These are phyloP conservation scores for Beauveria pseudobassiana DNA, from an alignment of 2,329 filamentous ascomycete genomes.

Conservation along the genomic window DNA sequence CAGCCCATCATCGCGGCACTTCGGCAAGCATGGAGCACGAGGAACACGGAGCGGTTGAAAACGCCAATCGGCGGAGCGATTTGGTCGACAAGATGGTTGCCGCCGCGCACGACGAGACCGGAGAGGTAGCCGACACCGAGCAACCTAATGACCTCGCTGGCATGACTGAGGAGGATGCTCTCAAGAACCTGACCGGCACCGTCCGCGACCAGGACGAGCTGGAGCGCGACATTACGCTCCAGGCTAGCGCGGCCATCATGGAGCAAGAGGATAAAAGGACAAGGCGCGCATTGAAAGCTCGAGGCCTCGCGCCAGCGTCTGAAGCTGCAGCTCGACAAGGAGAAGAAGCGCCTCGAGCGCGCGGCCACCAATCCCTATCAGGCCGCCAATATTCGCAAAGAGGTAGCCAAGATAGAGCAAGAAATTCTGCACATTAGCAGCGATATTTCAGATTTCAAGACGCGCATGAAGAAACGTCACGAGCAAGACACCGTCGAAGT, in stretches of 20 bases:
- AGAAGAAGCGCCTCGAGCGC: conserved; percentile 38
- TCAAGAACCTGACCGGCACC: conserved; percentile 57
- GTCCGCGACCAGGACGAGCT: conserved; percentile 84
- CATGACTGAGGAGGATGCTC: conserved; percentile 51
- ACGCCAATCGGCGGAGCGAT: conserved; percentile 19
- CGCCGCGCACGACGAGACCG: conserved; percentile 19
- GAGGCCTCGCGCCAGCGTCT: conserved; percentile 50
- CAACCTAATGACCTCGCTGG: conserved; percentile 16
- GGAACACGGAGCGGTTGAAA: conserved; percentile 15
- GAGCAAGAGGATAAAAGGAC: conserved; percentile 58
- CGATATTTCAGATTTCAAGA: conserved; percentile 73
- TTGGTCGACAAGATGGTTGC: conserved; percentile 24
- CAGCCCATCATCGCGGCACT: neutral
- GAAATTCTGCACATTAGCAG: conserved; percentile 58
- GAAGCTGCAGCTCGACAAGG: conserved; percentile 54
- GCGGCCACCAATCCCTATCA: conserved; percentile 39
- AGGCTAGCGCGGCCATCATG: conserved; percentile 52
- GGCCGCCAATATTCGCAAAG: conserved; percentile 51
- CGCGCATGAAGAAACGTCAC: conserved; percentile 71
- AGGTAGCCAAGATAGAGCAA: conserved; percentile 58
- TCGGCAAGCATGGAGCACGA: conserved; percentile 20
- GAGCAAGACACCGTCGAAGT: conserved; percentile 40
- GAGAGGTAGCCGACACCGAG: conserved; percentile 3
- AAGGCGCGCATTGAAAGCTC: conserved; percentile 55
- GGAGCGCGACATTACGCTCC: conserved; percentile 71